Base-by-base conservation (phyloP, 345 rosid genomes). In the Schrenkiella parvula region DNA sequence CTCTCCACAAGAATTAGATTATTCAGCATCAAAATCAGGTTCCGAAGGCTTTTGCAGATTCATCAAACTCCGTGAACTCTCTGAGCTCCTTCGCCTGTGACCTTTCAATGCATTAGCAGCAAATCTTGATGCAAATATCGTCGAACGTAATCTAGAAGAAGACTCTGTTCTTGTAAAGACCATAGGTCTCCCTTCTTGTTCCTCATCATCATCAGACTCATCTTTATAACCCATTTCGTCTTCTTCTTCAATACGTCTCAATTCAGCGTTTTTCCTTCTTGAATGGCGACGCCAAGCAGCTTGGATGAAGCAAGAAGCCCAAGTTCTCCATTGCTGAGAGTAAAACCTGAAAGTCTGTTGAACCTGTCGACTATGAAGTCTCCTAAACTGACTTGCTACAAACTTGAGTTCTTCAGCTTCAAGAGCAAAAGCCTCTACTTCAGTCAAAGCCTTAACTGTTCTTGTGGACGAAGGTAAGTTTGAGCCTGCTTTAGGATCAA, bases 281-380 rank as follows among this genome's bases (percentile, higher is more conserved):
- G 73, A 47, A 54, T 84, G 81, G 23, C 90, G 80, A 13, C 96
- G 79, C 96, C 92, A 92, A 5, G 95, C 80, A 5, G 96, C 83
- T 73, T 92, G 98, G 59, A 89, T 88, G 31, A 92, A 86, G 79
- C 82, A 71, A 29, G 97, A 69, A 38, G 96, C 97, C 97, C 96
- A 92, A 10, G 98, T 92, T 74, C 96, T 84, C 98, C 98, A 92
- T 60, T 91, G 97, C 67, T 91, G 97, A 1, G 97, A 91, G 78
- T 91, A 91, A 82, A 89, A 89, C 4, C 97, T 84, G 73, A 91
- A 91, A 1, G 96, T 91, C 38, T 91, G 97, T 51, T 89, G 93
- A 21, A 92, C 87, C 70, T 88, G 98, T 62, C 93, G 75, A 29
- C 96, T 92, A 61, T 92, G 98, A 17, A 92, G 88, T 8, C 98